A percentile compares a stretch with the other conserved stretches of the same genome.
Evolutionary conservation across 176 grass and related monocot genomes (phyloP).

Genomic region (Zoysia pacifica): DNA sequence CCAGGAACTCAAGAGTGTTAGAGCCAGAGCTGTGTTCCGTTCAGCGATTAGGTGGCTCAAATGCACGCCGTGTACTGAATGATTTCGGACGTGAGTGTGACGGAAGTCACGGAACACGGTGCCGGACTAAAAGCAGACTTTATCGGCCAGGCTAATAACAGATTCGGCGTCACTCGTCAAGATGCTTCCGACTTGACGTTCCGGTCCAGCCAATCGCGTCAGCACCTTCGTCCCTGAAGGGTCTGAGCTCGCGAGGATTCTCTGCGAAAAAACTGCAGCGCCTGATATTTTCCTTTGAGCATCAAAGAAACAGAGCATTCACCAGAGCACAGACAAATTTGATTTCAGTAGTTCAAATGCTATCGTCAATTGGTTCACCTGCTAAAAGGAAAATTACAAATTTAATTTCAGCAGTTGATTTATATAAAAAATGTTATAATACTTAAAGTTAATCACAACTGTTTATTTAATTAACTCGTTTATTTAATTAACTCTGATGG

Average conservation of each 20-base stretch:
- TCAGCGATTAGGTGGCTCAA: background rate
- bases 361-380: too few species aligned
- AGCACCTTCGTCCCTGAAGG: constrained; percentile 19
- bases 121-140: background rate
- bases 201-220: background rate
- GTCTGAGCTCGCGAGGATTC: background rate
- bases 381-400: too few species aligned
- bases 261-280: background rate
- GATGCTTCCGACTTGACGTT: background rate
- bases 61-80: background rate
- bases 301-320: background rate
- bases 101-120: background rate
- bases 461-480: too few species aligned
- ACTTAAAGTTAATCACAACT: too few species aligned
- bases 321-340: background rate
- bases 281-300: background rate
- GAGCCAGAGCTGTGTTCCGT: too few species aligned
- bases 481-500: too few species aligned
- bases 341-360: too few species aligned
- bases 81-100: background rate
- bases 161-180: constrained; percentile 3
- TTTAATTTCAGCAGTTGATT: too few species aligned
- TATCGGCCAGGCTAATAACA: background rate
- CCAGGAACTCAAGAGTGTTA: background rate
- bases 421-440: too few species aligned